phyloP scores from a whole-genome alignment of 208 protist genomes.

The Acanthamoeba lenticulata region DNA sequence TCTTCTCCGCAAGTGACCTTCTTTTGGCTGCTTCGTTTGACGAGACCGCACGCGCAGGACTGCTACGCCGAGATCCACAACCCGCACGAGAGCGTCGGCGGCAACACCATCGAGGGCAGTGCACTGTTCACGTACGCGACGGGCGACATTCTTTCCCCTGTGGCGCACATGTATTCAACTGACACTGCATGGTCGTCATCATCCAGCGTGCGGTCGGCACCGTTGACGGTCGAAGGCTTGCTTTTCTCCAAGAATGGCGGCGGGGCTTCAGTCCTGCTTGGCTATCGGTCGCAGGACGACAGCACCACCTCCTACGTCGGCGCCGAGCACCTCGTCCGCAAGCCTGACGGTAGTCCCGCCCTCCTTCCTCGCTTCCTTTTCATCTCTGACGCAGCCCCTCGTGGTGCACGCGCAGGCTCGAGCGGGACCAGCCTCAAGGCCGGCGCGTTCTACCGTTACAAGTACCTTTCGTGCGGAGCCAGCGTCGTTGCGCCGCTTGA shows the following conservation, averaged over 20 bases:
- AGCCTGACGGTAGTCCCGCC: not conserved
- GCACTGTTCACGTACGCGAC: not conserved
- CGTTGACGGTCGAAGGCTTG: not conserved
- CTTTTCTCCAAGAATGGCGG: constrained; percentile 44
- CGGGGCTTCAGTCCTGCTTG: not conserved
- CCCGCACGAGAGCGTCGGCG: not conserved
- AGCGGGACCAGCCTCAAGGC: not conserved
- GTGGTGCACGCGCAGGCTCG: not conserved
- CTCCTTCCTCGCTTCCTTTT: too few species aligned
- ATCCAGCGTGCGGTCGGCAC: not conserved
- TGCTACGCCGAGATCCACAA: constrained; percentile 24
- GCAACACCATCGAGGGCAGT: not conserved
- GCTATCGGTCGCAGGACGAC: not conserved
- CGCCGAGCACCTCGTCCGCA: not conserved
- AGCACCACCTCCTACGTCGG: not conserved
- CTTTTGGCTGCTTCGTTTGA: not conserved
- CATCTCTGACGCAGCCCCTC: not conserved
- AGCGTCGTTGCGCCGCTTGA: not conserved
- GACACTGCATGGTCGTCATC: too few species aligned
- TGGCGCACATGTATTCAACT: not conserved
- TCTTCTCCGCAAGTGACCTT: too few species aligned
- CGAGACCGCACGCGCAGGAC: not conserved
- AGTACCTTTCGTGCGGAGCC: not conserved
- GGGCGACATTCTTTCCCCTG: not conserved
- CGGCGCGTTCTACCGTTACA: not conserved